phyloP scores from a whole-genome alignment of 257 asterid genomes.

The Fraxinus americana region DNA sequence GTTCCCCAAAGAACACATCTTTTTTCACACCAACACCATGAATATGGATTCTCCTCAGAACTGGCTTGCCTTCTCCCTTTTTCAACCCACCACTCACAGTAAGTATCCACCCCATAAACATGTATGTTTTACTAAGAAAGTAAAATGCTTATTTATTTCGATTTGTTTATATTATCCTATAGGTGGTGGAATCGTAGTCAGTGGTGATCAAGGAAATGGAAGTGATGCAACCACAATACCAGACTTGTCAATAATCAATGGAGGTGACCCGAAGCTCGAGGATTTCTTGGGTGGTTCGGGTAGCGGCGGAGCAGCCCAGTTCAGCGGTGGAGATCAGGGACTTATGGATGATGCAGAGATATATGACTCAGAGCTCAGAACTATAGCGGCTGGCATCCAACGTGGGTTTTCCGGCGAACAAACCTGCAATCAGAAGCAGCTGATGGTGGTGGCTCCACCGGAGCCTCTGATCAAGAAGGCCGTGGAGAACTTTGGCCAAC shows the following conservation, averaged over 20 bases:
- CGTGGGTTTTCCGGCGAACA: slow-evolving; percentile 48
- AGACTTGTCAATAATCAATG: slow-evolving; percentile 20
- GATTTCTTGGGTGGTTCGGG: slow-evolving; percentile 60
- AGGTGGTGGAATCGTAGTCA: slow-evolving; percentile 26
- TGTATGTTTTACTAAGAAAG: background rate
- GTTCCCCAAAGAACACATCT: slow-evolving; percentile 51
- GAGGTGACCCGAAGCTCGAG: slow-evolving; percentile 65
- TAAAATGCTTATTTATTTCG: background rate
- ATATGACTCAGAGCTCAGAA: slow-evolving; percentile 69
- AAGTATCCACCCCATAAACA: background rate
- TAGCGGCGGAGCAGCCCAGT: slow-evolving; percentile 28
- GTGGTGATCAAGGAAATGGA: slow-evolving; percentile 32
- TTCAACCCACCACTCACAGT: slow-evolving; percentile 37
- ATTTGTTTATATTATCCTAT: slow-evolving; percentile 12
- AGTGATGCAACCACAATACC: slow-evolving; percentile 7
- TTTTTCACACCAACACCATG: slow-evolving; percentile 42
- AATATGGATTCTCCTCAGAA: slow-evolving; percentile 64
- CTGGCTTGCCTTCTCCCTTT: slow-evolving; percentile 82
- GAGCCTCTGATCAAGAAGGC: slow-evolving; percentile 48
- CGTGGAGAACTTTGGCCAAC: slow-evolving; percentile 71
- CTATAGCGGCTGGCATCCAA: slow-evolving; percentile 58
- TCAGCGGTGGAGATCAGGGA: slow-evolving; percentile 26
- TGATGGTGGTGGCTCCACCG: background rate
- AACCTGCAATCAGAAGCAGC: slow-evolving; percentile 31
- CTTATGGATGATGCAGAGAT: slow-evolving; percentile 21